These are phyloP conservation scores for Crithidia thermophila DNA, from an alignment of 208 protist genomes.

Conservation along the genomic window DNA sequence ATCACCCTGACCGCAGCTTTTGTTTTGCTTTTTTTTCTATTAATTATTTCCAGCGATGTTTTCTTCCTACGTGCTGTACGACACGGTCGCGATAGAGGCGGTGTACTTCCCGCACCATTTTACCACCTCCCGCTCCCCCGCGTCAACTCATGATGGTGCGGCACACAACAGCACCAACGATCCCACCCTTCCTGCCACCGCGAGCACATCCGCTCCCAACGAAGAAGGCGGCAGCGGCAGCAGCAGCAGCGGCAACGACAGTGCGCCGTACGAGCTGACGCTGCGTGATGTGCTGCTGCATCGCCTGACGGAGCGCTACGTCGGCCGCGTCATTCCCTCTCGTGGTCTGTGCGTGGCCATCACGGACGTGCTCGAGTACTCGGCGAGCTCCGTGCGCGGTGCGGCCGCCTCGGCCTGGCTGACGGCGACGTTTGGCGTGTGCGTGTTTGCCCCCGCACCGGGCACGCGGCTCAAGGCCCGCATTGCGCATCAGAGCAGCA, in stretches of 20 bases:
- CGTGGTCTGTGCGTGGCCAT: slow-evolving; percentile 77
- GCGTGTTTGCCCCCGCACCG: slow-evolving; percentile 58
- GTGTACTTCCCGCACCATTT: slow-evolving; percentile 67
- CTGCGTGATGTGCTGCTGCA: slow-evolving; percentile 66
- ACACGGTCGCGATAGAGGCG: slow-evolving; percentile 80
- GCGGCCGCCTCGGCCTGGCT: slow-evolving; percentile 73
- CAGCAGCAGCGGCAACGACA: neutral
- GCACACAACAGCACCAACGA: neutral
- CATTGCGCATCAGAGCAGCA: slow-evolving; percentile 47
- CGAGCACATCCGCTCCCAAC: too few relatives aligned
- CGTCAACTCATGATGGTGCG: too few relatives aligned
- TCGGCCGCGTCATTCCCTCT: slow-evolving; percentile 66
- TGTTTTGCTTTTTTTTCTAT: neutral
- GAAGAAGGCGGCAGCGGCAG: neutral
- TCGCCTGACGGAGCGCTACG: slow-evolving; percentile 83
- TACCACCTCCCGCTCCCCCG: neutral
- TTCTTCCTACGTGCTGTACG: slow-evolving; percentile 65
- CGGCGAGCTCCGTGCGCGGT: slow-evolving; percentile 50
- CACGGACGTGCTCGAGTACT: slow-evolving; percentile 56
- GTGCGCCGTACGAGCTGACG: slow-evolving; percentile 33
- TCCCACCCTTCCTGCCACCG: neutral
- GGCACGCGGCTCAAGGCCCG: slow-evolving; percentile 60
- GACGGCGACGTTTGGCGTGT: slow-evolving; percentile 62
- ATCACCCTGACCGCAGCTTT: too few relatives aligned
- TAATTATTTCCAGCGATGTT: slow-evolving; percentile 45